These are phyloP conservation scores for Protea cynaroides DNA, from an alignment of 164 flowering plant species.

Conservation along the genomic window DNA sequence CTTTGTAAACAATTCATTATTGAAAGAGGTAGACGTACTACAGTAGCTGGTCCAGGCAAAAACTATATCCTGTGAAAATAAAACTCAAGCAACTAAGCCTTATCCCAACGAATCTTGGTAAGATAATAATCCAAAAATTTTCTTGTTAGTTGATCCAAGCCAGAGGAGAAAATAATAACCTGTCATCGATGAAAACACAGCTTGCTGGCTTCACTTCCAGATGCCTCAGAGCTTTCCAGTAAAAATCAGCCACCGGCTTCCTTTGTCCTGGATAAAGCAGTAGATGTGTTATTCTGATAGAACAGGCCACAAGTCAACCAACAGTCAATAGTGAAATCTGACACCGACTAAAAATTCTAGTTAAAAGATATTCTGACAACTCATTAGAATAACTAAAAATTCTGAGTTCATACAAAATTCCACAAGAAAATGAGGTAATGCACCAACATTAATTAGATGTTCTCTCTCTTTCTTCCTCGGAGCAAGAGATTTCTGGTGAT, in stretches of 20 bases:
- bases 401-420: too few relatives aligned
- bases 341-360: background rate
- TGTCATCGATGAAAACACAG: slow-evolving; percentile 80
- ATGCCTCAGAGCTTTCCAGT: slow-evolving; percentile 41
- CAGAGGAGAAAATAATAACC: slow-evolving; percentile 27
- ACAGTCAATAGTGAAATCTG: background rate
- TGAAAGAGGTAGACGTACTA: too few relatives aligned
- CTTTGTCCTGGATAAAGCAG: slow-evolving; percentile 51
- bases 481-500: too few relatives aligned
- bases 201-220: slow-evolving; percentile 57
- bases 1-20: too few relatives aligned
- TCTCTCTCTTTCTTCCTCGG: too few relatives aligned
- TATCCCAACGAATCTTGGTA: too few relatives aligned
- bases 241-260: slow-evolving; percentile 67
- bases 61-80: too few relatives aligned
- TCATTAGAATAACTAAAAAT: background rate
- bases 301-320: background rate
- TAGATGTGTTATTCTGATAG: background rate
- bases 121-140: too few relatives aligned
- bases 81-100: too few relatives aligned
- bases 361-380: background rate
- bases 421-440: too few relatives aligned
- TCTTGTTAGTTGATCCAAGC: background rate
- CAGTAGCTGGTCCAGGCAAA: too few relatives aligned
- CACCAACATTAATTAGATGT: too few relatives aligned